These are phyloP conservation scores for Saccharum officinarum DNA, from an alignment of 176 grass and related monocot species.

Conservation along the genomic window DNA sequence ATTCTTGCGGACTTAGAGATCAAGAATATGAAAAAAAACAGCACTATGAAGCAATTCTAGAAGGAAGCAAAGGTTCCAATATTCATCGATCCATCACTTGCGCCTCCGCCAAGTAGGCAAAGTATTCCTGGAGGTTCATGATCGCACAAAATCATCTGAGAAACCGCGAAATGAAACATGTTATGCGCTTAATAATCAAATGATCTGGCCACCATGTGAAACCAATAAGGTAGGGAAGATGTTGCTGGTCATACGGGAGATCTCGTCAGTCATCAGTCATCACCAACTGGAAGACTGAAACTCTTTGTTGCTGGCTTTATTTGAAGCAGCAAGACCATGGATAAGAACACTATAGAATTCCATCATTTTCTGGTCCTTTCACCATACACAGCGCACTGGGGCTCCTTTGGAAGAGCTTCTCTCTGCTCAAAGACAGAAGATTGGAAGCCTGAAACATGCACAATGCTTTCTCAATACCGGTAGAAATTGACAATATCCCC, in stretches of 20 bases:
- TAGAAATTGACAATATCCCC: neutral
- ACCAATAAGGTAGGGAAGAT: constrained; percentile 1
- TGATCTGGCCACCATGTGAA: neutral
- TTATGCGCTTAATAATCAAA: neutral
- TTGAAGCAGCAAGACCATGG: constrained; percentile 4
- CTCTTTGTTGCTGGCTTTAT: constrained; percentile 6
- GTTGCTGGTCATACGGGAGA: neutral
- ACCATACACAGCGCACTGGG: constrained; percentile 11
- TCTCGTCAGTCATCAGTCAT: neutral
- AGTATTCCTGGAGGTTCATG: constrained; percentile 35
- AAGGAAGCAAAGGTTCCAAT: constrained; percentile 53
- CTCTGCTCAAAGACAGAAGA: constrained; percentile 39
- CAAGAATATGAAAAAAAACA: constrained; percentile 32
- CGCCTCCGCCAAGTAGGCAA: constrained; percentile 46
- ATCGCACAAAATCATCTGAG: constrained; percentile 26
- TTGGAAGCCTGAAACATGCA: constrained; percentile 14
- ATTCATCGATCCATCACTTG: constrained; percentile 48
- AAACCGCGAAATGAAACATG: neutral
- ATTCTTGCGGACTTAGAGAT: constrained; percentile 30
- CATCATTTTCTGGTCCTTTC: constrained; percentile 49
- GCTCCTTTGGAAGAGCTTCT: constrained; percentile 7
- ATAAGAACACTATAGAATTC: constrained; percentile 48
- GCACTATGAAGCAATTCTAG: constrained; percentile 45
- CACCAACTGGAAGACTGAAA: constrained; percentile 6
- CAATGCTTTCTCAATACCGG: neutral